A percentile compares a stretch with the other conserved stretches of the same genome.
These are phyloP conservation scores for Cladosporium velox DNA, from an alignment of 2,329 filamentous ascomycete species.

Conservation along the genomic window DNA sequence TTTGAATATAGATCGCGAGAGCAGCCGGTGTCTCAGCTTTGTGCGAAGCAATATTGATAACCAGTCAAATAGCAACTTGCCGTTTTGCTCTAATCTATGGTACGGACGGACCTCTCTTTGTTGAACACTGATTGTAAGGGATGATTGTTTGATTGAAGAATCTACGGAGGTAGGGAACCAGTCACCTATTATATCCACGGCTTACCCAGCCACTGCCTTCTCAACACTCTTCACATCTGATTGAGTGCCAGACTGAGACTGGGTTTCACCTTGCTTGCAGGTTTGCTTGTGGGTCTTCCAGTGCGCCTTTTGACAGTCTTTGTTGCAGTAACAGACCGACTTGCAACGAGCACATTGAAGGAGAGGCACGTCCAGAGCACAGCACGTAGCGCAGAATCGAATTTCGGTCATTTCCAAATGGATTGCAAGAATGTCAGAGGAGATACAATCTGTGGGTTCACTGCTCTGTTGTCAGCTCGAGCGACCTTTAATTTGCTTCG, in stretches of 20 bases:
- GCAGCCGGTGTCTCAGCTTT: too few species aligned
- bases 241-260: not conserved
- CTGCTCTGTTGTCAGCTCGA: not conserved
- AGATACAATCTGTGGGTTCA: not conserved
- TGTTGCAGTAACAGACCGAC: constrained; percentile 36
- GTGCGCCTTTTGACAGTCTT: constrained; percentile 38
- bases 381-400: not conserved
- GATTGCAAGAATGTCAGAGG: not conserved
- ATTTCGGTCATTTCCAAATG: not conserved
- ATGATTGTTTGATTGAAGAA: too few species aligned
- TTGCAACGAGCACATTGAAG: constrained; percentile 37
- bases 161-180: too few species aligned
- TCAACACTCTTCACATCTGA: not conserved
- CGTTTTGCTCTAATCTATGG: too few species aligned
- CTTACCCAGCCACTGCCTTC: too few species aligned
- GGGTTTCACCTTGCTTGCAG: not conserved
- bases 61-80: too few species aligned
- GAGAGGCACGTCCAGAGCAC: constrained; percentile 15
- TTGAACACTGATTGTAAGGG: too few species aligned
- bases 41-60: too few species aligned
- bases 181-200: too few species aligned
- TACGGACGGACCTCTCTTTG: too few species aligned
- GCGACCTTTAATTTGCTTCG: too few species aligned
- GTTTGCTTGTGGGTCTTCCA: constrained; percentile 39
- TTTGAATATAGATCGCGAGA: too few species aligned